Base-by-base conservation (phyloP, 2,329 filamentous ascomycete genomes). In the Epichloe gansuensis region DNA sequence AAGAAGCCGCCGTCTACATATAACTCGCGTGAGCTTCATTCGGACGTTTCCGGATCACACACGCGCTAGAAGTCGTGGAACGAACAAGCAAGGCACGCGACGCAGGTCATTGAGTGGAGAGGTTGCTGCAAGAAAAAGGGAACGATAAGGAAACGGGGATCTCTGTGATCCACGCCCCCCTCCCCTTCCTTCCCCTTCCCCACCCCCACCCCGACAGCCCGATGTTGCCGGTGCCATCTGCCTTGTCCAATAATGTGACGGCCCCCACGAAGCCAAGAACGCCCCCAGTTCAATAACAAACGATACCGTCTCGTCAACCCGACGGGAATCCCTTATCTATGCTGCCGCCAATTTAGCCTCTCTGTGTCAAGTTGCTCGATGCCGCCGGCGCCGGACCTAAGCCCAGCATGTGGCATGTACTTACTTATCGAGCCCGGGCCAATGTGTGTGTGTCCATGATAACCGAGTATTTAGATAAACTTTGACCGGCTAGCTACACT, bases 271-370 rank as follows among this genome's bases (percentile, higher is more conserved):
- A 21, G 17, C 17, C 17, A 21, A 21, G 17, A 21, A 21, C 17
- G 17, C 17, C 17, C 28, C 28, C 28, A 4, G 8, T 4, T 31
- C 28, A 31, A 31, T 31, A 31, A 31, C 8, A 11, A 31, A 31
- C 28, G 28, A 31, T 31, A 31, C 8, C 28, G 28, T 31, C 9
- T 31, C 28, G 28, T 31, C 28, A 28, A 11, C 28, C 8, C 28
- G 28, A 37, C 23, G 48, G 48, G 38, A 46, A n/a, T 42, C 38
- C 47, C 45, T 48, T 51, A 51, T 51, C 48, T 51, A 48, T 42
- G 37, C 38, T 6, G 34, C 39, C 23, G 34, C 39, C 23, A 17
- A n/a, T 21, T 25, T 45, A 50, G 48, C 48, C 48, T 45, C 41
- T 38, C 17, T 25, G 34, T 41, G 17, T 21, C 17, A 21, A 21